Percentiles rank a stretch among this genome's conserved stretches.
Conservation (phyloP, 805 yeast species). For the Alloascoidea africana region DNA sequence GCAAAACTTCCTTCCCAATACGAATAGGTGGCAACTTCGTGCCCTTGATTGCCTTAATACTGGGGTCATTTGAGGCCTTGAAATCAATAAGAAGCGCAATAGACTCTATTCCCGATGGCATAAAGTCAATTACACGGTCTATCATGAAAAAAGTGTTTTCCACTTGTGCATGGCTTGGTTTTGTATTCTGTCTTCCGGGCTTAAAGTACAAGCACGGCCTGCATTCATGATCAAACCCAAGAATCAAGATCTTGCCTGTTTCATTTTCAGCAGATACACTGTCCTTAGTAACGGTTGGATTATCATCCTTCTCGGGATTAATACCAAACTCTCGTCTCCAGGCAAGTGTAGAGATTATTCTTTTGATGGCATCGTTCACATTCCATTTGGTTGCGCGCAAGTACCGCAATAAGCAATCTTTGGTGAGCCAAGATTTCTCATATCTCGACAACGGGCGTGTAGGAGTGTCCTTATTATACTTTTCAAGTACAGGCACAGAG, state of each 20-base stretch:
- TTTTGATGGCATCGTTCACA: conserved; percentile 46
- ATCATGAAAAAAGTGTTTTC: conserved; percentile 88
- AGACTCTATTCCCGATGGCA: conserved; percentile 95
- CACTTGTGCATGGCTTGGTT: conserved; percentile 81
- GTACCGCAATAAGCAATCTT: conserved; percentile 83
- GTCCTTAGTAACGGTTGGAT: conserved; percentile 42
- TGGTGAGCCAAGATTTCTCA: conserved; percentile 87
- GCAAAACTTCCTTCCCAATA: conserved; percentile 82
- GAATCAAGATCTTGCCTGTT: conserved; percentile 82
- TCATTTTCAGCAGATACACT: conserved; percentile 55
- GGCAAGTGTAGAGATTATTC: conserved; percentile 63
- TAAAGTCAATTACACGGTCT: conserved; percentile 82
- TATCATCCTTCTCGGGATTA: conserved; percentile 16
- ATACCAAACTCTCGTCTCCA: conserved; percentile 95
- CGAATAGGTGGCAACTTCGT: conserved; percentile 79
- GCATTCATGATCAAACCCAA: conserved; percentile 81
- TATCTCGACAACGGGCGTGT: conserved; percentile 22
- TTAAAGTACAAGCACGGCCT: conserved; percentile 88
- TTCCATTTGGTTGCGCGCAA: conserved; percentile 92
- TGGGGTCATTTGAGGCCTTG: conserved; percentile 39
- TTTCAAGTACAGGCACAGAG: conserved; percentile 25
- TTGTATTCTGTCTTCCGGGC: conserved; percentile 94
- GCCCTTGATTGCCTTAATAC: conserved; percentile 32
- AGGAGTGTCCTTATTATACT: conserved; percentile 21
- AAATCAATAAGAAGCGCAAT: conserved; percentile 86